Evolutionary conservation across 2,329 filamentous ascomycete genomes (phyloP).

Genomic region (Aureobasidium melanogenum): DNA sequence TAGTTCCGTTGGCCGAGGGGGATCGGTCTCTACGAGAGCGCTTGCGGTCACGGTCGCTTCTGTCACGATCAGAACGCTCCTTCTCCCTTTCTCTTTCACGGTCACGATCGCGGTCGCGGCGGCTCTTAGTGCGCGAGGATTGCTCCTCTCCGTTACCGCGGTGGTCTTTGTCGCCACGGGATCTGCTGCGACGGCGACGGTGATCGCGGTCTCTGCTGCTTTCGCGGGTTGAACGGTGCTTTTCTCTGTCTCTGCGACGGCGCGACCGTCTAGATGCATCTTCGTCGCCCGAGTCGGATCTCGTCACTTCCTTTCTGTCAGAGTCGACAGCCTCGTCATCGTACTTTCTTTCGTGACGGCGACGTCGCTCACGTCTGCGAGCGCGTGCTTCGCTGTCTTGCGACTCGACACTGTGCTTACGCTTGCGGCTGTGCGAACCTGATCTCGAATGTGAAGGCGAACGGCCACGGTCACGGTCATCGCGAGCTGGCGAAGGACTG

Average conservation of each 20-base stretch:
- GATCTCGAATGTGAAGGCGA: slow-evolving; percentile 25
- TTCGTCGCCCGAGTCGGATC: slow-evolving; percentile 51
- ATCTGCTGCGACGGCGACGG: slow-evolving; percentile 31
- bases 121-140: slow-evolving; percentile 5
- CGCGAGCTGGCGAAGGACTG: slow-evolving; percentile 14
- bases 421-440: slow-evolving; percentile 38
- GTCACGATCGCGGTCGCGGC: not conserved
- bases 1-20: slow-evolving; percentile 37
- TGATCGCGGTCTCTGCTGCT: slow-evolving; percentile 32
- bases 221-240: slow-evolving; percentile 37
- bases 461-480: slow-evolving; percentile 9
- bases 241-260: slow-evolving; percentile 39
- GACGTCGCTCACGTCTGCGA: slow-evolving; percentile 29
- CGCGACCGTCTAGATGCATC: slow-evolving; percentile 49
- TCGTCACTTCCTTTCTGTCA: slow-evolving; percentile 44
- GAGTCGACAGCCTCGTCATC: slow-evolving; percentile 29
- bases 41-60: slow-evolving; percentile 30
- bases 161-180: slow-evolving; percentile 13
- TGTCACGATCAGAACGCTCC: slow-evolving; percentile 21
- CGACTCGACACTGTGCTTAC: slow-evolving; percentile 30
- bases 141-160: not conserved
- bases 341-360: slow-evolving; percentile 39
- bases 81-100: slow-evolving; percentile 12
- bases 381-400: slow-evolving; percentile 35
- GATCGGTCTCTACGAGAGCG: slow-evolving; percentile 40